Evolutionary conservation across 2,329 filamentous ascomycete genomes (phyloP).

Genomic region (Xylaria sp.): DNA sequence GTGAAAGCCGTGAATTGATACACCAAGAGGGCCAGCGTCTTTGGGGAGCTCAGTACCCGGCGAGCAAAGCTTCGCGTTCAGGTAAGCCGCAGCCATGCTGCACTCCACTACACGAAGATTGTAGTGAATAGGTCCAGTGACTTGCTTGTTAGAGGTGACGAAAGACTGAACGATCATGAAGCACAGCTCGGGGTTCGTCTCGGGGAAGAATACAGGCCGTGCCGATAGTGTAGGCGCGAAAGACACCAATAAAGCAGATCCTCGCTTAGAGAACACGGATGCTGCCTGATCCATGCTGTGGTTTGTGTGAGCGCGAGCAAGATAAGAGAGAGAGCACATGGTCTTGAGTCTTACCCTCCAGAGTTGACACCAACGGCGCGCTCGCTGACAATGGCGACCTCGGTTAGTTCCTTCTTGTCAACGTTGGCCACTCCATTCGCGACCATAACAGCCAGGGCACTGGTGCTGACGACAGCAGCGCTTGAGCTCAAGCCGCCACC

Average conservation of each 20-base stretch:
- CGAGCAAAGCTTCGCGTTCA: conserved; percentile 64
- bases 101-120: conserved; percentile 97
- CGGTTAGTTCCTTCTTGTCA: conserved; percentile 89
- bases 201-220: conserved; percentile 80
- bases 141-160: conserved; percentile 91
- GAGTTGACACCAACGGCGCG: conserved; percentile 94
- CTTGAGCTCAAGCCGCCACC: conserved; percentile 93
- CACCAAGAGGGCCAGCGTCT: conserved; percentile 82
- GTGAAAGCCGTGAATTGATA: conserved; percentile 86
- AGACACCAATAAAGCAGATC: conserved; percentile 85
- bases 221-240: conserved; percentile 82
- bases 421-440: conserved; percentile 80
- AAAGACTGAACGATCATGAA: conserved; percentile 96
- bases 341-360: conserved; percentile 68
- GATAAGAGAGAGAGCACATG: conserved; percentile 24
- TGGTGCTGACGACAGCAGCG: conserved; percentile 90
- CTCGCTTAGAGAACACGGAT: conserved; percentile 88
- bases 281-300: conserved; percentile 94
- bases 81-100: conserved; percentile 79
- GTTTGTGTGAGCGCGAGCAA: conserved; percentile 16
- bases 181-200: conserved; percentile 79
- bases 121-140: conserved; percentile 92
- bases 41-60: conserved; percentile 66
- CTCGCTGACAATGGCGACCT: conserved; percentile 93
- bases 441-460: conserved; percentile 83